Conservation (phyloP, 768 basidiomycete genomes). For the Boletus subparvulus region DNA sequence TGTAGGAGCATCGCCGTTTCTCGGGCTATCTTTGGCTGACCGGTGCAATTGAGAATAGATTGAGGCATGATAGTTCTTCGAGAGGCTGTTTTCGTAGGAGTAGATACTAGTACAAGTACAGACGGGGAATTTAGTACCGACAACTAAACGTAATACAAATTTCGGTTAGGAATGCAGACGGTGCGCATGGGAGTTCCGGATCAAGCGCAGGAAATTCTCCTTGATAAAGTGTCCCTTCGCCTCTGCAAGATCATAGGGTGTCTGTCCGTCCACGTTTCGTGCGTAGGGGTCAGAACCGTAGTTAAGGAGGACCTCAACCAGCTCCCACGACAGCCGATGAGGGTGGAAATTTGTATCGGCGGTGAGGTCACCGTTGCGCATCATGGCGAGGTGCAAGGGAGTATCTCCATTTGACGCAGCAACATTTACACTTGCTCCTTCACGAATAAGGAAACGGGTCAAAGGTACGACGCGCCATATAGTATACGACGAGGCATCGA, state of each 20-base stretch:
- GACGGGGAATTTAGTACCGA: no score
- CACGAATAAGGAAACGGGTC: background rate
- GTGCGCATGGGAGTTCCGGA: background rate
- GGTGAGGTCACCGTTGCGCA: background rate
- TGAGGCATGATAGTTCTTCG: no score
- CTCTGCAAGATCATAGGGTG: background rate
- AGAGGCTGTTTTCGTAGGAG: no score
- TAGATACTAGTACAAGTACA: no score
- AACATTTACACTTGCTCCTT: background rate
- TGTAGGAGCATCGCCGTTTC: no score
- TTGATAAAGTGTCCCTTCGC: background rate
- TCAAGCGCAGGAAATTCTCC: conserved; percentile 7
- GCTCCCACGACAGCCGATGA: background rate
- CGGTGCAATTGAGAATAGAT: no score
- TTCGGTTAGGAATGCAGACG: background rate
- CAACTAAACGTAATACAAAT: background rate
- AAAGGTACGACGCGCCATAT: background rate
- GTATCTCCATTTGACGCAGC: background rate
- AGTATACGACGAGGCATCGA: no score
- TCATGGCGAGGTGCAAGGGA: background rate
- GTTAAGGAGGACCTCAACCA: background rate
- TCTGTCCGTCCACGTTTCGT: background rate
- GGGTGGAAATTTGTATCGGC: background rate
- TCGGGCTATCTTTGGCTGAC: no score
- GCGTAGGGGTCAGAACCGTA: background rate